These are phyloP conservation scores for Thermothelomyces thermophilus DNA, from an alignment of 2,329 filamentous ascomycete species.

Conservation along the genomic window DNA sequence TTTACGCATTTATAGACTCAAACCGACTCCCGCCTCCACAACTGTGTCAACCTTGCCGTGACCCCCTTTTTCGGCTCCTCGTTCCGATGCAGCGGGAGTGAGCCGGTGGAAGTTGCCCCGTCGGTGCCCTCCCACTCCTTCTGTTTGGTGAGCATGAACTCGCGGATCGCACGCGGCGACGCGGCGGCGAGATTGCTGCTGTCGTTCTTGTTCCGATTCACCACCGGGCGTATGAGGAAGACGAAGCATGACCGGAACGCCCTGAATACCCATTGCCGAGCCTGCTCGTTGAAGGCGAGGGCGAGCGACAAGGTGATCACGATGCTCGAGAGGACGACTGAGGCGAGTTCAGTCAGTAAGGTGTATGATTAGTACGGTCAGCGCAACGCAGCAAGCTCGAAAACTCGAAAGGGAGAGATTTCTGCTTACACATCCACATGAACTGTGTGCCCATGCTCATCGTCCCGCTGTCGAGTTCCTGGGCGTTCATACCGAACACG, in stretches of 20 bases:
- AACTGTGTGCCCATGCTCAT: slow-evolving; percentile 17
- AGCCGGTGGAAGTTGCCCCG: neutral
- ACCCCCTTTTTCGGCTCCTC: neutral
- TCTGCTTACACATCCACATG: slow-evolving; percentile 20
- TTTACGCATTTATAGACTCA: neutral
- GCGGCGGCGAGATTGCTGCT: slow-evolving; percentile 12
- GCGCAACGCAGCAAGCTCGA: neutral
- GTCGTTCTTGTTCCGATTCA: neutral
- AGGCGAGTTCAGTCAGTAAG: neutral
- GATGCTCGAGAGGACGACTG: slow-evolving; percentile 18
- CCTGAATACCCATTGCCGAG: slow-evolving; percentile 13
- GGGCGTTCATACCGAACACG: slow-evolving; percentile 36
- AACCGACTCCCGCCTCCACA: slow-evolving; percentile 15
- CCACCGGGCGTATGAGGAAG: slow-evolving; percentile 2
- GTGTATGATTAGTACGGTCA: neutral
- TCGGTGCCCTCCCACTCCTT: slow-evolving; percentile 17
- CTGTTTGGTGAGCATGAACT: slow-evolving; percentile 23
- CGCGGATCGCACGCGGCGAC: slow-evolving; percentile 16
- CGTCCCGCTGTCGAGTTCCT: slow-evolving; percentile 16
- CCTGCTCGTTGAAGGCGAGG: slow-evolving; percentile 20
- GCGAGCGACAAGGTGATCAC: slow-evolving; percentile 17
- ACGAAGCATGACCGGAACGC: slow-evolving; percentile 10
- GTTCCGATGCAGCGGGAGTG: slow-evolving; percentile 16
- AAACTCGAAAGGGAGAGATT: neutral
- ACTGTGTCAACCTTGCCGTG: neutral